Percentiles rank a stretch among this genome's conserved stretches.
phyloP scores from a whole-genome alignment of 2,329 filamentous ascomycete genomes.

The Colletotrichum abscissum region DNA sequence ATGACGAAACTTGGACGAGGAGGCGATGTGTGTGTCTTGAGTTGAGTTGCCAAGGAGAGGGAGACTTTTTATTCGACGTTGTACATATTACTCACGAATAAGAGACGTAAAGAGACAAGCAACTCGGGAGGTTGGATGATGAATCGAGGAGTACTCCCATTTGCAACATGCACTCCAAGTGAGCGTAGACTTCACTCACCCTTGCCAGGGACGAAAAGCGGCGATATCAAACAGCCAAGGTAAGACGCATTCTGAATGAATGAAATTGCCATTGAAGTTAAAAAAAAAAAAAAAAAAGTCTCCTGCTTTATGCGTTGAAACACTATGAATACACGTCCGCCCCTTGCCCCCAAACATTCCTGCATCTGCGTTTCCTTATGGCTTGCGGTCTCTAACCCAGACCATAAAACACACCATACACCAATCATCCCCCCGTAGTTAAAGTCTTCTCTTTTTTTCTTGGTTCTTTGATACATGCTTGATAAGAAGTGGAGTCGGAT shows the following conservation, averaged over 20 bases:
- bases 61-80: background rate
- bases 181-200: no score
- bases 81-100: constrained; percentile 7
- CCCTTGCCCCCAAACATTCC: background rate
- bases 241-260: background rate
- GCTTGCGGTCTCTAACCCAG: background rate
- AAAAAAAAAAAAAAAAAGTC: background rate
- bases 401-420: constrained; percentile 1
- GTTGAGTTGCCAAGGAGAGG: background rate
- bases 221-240: no score
- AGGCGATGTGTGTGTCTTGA: background rate
- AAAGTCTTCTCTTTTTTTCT: background rate
- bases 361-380: constrained; percentile 1
- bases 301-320: constrained; percentile 12
- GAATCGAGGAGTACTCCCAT: no score
- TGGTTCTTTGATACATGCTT: constrained; percentile 5
- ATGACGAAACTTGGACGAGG: constrained; percentile 1
- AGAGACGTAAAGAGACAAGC: constrained; percentile 13
- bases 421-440: background rate
- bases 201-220: no score
- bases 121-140: constrained; percentile 1
- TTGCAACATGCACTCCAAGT: no score
- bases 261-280: background rate
- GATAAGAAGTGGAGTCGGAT: background rate
- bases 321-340: constrained; percentile 15